Conservation (phyloP, 2,329 filamentous ascomycete genomes). For the Myriosclerotinia scirpicola region DNA sequence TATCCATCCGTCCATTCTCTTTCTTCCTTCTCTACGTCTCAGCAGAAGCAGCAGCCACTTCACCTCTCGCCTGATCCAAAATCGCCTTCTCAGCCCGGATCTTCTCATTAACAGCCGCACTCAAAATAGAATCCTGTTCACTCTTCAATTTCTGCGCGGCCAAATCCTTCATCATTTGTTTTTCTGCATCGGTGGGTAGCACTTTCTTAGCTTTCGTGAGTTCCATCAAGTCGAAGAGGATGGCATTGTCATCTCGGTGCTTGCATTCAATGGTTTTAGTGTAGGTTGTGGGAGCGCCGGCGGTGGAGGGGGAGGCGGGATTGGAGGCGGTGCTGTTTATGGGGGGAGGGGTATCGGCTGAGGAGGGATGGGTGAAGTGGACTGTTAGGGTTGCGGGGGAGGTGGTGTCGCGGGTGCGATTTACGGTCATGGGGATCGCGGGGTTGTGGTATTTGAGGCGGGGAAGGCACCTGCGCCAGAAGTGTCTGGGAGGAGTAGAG, state of each 20-base stretch:
- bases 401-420: conserved; percentile 60
- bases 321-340: conserved; percentile 46
- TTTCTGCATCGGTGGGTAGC: conserved; percentile 58
- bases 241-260: conserved; percentile 57
- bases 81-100: conserved; percentile 62
- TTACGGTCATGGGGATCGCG: conserved; percentile 75
- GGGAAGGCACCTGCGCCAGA: conserved; percentile 81
- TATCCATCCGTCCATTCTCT: neutral
- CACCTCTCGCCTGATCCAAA: conserved; percentile 53
- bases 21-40: conserved; percentile 14
- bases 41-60: conserved; percentile 20
- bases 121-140: conserved; percentile 54
- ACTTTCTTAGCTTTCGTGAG: conserved; percentile 61
- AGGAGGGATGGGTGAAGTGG: conserved; percentile 52
- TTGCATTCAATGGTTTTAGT: conserved; percentile 60
- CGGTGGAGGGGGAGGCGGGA: conserved; percentile 33
- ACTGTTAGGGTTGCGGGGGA: conserved; percentile 63
- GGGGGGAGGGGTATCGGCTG: conserved; percentile 21
- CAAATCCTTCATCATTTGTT: conserved; percentile 56
- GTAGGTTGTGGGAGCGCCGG: conserved; percentile 40
- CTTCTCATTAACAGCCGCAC: conserved; percentile 54
- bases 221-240: conserved; percentile 61
- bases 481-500: conserved; percentile 60
- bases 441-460: conserved; percentile 96
- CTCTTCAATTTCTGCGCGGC: conserved; percentile 54